phyloP scores from a whole-genome alignment of 495 filamentous ascomycete genomes.

The Xylaria curta region DNA sequence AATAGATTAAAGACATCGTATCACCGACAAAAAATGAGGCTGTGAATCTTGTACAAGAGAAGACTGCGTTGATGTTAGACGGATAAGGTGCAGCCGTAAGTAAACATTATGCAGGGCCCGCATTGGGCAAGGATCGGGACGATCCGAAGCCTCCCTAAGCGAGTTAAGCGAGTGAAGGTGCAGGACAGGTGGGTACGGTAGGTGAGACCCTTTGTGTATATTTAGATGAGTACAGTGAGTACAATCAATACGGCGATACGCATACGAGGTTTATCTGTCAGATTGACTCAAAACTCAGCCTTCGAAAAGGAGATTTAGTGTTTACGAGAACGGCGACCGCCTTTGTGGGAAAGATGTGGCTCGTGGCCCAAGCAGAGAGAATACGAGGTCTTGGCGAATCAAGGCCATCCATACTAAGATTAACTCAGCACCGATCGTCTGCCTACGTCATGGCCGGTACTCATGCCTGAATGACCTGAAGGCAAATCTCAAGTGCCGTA shows the following conservation, averaged over 20 bases:
- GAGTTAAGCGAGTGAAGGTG: neutral
- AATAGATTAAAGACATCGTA: neutral
- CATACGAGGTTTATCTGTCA: neutral
- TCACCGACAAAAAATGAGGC: neutral
- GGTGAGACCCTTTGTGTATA: constrained; percentile 2
- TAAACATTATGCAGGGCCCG: neutral
- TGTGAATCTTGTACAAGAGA: neutral
- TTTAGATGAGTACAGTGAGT: neutral
- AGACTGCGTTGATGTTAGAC: neutral
- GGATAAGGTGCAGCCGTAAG: neutral
- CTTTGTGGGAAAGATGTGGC: constrained; percentile 1
- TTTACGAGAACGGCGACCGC: neutral
- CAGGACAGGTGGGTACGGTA: neutral
- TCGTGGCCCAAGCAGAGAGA: neutral
- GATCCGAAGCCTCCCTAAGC: neutral
- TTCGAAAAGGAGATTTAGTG: neutral
- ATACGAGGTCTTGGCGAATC: constrained; percentile 10
- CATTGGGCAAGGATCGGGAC: neutral
- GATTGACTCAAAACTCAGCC: neutral
- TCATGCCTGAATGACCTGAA: neutral
- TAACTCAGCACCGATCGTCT: neutral
- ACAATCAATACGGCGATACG: neutral
- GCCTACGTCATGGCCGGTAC: neutral
- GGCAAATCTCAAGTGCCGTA: neutral
- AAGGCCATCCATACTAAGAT: constrained; percentile 1